Conservation (phyloP, 2,329 filamentous ascomycete genomes). For the Thermomyces lanuginosus region DNA sequence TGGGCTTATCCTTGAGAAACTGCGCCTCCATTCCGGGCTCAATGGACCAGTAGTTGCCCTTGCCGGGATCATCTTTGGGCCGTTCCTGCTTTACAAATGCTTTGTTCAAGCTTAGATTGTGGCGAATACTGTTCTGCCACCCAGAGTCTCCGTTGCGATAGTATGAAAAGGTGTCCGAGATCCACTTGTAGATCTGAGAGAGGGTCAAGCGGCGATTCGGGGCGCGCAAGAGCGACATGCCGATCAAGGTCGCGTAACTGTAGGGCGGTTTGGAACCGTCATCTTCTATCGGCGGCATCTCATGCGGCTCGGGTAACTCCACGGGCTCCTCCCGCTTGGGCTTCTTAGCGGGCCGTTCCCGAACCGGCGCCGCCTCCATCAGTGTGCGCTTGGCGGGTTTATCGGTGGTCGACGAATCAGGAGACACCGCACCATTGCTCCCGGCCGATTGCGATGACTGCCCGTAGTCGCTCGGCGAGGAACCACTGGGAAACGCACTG, state of each 20-base stretch:
- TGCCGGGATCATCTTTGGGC: slow-evolving; percentile 91
- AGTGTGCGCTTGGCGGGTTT: slow-evolving; percentile 43
- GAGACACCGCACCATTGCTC: slow-evolving; percentile 32
- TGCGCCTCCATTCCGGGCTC: slow-evolving; percentile 74
- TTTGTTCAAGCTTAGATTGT: slow-evolving; percentile 94
- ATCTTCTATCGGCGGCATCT: slow-evolving; percentile 69
- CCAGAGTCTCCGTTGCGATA: slow-evolving; percentile 73
- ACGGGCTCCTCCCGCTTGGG: slow-evolving; percentile 41
- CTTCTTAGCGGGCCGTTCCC: slow-evolving; percentile 56
- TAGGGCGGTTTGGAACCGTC: slow-evolving; percentile 78
- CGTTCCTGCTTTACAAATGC: slow-evolving; percentile 90
- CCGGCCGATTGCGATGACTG: slow-evolving; percentile 23
- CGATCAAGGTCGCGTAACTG: slow-evolving; percentile 89
- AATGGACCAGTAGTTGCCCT: slow-evolving; percentile 95
- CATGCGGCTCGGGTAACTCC: slow-evolving; percentile 51
- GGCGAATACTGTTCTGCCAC: slow-evolving; percentile 98
- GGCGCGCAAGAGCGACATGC: slow-evolving; percentile 87
- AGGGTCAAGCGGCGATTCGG: slow-evolving; percentile 71
- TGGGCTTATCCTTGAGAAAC: slow-evolving; percentile 74
- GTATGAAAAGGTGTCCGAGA: slow-evolving; percentile 83
- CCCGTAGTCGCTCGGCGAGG: slow-evolving; percentile 33
- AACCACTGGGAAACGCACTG: slow-evolving; percentile 33
- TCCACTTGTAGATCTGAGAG: slow-evolving; percentile 97
- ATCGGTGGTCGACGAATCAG: slow-evolving; percentile 29
- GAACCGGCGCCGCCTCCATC: slow-evolving; percentile 56